Conservation (phyloP, 192 early-diverging fungal species). For the Spinellus fusiger region DNA sequence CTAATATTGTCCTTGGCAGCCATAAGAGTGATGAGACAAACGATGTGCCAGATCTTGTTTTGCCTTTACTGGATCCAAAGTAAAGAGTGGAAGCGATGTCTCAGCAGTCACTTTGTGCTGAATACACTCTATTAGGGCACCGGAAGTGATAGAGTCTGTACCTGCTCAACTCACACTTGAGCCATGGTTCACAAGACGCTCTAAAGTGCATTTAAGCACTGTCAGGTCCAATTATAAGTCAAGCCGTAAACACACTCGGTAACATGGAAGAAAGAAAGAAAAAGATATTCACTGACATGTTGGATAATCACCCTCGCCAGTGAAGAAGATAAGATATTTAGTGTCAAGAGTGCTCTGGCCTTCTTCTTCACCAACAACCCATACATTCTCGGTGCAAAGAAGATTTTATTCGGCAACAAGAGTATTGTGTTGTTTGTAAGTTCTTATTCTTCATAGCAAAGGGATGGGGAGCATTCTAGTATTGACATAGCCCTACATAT, state of each 20-base stretch:
- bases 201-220: slow-evolving; percentile 24
- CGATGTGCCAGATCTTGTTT: slow-evolving; percentile 5
- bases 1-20: slow-evolving; percentile 6
- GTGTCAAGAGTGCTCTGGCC: background rate
- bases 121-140: slow-evolving; percentile 13
- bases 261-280: background rate
- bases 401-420: slow-evolving; percentile 10
- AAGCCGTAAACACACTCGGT: slow-evolving; percentile 19
- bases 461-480: background rate
- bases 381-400: background rate
- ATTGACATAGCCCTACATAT: background rate
- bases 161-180: background rate
- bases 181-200: slow-evolving; percentile 5
- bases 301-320: background rate
- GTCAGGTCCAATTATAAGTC: slow-evolving; percentile 23
- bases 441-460: background rate
- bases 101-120: background rate
- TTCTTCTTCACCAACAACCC: background rate
- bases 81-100: slow-evolving; percentile 1
- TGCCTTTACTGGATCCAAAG: slow-evolving; percentile 13
- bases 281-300: background rate
- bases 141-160: slow-evolving; percentile 17
- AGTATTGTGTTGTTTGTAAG: slow-evolving; percentile 26
- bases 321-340: background rate
- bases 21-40: background rate